Percentiles rank a stretch among this genome's conserved stretches.
Conservation (phyloP, 2,329 filamentous ascomycete species). For the Aspergillus spinulosporus region DNA sequence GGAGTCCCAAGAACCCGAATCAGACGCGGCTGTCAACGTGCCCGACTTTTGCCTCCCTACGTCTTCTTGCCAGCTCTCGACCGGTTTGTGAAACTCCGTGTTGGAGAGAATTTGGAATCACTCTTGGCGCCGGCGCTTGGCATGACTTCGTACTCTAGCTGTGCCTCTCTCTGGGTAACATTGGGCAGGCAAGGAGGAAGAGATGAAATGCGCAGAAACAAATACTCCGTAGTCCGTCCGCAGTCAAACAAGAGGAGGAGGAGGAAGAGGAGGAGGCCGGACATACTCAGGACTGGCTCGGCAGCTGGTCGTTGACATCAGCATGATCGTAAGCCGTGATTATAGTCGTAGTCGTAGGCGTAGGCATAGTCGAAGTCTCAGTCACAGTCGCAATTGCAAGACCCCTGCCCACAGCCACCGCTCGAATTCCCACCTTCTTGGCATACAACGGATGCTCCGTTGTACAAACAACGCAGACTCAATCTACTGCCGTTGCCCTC, state of each 20-base stretch:
- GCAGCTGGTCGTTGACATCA: slow-evolving; percentile 4
- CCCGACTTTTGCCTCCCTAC: background rate
- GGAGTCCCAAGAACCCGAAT: slow-evolving; percentile 9
- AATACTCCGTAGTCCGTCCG: background rate
- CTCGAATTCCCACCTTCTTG: slow-evolving; percentile 6
- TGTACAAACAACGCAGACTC: slow-evolving; percentile 13
- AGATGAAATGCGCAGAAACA: background rate
- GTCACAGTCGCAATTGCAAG: background rate
- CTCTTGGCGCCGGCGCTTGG: slow-evolving; percentile 16
- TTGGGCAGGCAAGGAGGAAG: slow-evolving; percentile 12
- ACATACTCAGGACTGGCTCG: background rate
- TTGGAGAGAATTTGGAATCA: slow-evolving; percentile 11
- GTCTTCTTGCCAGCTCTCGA: background rate
- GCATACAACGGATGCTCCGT: slow-evolving; percentile 17
- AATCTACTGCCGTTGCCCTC: slow-evolving; percentile 4
- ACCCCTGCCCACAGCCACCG: background rate
- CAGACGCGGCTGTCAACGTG: background rate
- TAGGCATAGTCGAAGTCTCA: background rate
- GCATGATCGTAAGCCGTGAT: background rate
- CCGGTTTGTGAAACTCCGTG: slow-evolving; percentile 8
- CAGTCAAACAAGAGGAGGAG: background rate
- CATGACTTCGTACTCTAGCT: slow-evolving; percentile 5
- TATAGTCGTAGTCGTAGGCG: background rate
- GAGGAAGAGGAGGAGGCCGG: background rate
- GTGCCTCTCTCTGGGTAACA: slow-evolving; percentile 12